Conservation (phyloP, 2,329 filamentous ascomycete genomes). For the Botrytis tulipae region DNA sequence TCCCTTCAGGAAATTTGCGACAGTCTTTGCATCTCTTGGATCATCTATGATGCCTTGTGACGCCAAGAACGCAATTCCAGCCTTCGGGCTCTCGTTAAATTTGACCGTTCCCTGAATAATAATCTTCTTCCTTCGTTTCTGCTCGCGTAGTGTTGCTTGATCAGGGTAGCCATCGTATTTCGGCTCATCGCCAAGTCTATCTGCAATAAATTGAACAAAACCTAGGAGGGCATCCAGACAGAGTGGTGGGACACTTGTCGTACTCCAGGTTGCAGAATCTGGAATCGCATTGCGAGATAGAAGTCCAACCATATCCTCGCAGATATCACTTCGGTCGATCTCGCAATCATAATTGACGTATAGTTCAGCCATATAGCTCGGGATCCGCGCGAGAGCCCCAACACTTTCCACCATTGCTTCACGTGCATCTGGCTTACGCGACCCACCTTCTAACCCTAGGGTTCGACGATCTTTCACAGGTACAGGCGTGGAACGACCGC, state of each 20-base stretch:
- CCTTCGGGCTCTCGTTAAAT: constrained; percentile 94
- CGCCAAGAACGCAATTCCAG: constrained; percentile 79
- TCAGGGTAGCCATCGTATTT: constrained; percentile 64
- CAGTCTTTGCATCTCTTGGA: constrained; percentile 67
- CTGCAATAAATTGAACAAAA: constrained; percentile 88
- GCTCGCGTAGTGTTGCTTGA: constrained; percentile 61
- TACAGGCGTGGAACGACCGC: constrained; percentile 85
- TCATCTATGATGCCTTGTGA: constrained; percentile 83
- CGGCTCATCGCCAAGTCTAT: constrained; percentile 73
- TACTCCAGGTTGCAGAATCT: constrained; percentile 98
- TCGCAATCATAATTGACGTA: constrained; percentile 99
- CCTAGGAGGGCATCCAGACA: constrained; percentile 89
- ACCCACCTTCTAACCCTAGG: constrained; percentile 86
- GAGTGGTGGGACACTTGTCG: constrained; percentile 91
- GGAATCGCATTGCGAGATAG: constrained; percentile 92
- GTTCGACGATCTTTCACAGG: constrained; percentile 90
- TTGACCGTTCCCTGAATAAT: constrained; percentile 85
- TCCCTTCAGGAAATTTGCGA: constrained; percentile 84
- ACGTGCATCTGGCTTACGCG: constrained; percentile 87
- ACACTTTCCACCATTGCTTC: constrained; percentile 99
- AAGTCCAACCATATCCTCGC: constrained; percentile 91
- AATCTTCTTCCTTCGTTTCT: constrained; percentile 77
- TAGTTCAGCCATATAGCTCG: constrained; percentile 89
- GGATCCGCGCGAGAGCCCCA: constrained; percentile 86
- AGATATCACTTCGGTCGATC: constrained; percentile 84